Percentiles rank a stretch among this genome's conserved stretches.
These are phyloP conservation scores for Mucuna pruriens DNA, from an alignment of 306 rosid species.

Conservation along the genomic window DNA sequence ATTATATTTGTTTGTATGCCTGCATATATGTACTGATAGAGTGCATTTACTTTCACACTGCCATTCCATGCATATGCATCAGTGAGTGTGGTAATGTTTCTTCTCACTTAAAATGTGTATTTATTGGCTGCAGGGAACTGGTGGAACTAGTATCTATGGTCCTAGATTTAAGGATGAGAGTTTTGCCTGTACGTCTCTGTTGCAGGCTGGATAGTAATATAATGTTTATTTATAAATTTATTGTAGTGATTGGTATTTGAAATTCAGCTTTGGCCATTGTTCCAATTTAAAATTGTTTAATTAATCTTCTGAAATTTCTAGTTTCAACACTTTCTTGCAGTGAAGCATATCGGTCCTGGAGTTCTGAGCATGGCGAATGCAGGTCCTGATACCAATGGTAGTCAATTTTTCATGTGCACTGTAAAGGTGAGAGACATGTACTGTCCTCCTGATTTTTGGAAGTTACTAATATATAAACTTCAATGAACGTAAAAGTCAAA, in stretches of 20 bases:
- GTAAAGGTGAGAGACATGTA: constrained; percentile 65
- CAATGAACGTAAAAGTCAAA: not conserved
- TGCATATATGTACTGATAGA: not conserved
- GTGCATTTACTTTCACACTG: constrained; percentile 3
- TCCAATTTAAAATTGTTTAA: not conserved
- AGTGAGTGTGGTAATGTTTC: not conserved
- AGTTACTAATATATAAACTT: not conserved
- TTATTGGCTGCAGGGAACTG: constrained; percentile 81
- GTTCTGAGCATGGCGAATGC: constrained; percentile 98
- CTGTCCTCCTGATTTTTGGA: not conserved
- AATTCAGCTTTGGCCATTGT: not conserved
- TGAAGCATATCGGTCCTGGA: constrained; percentile 93
- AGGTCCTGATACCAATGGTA: constrained; percentile 88
- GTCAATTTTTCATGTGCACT: constrained; percentile 91
- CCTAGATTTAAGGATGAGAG: constrained; percentile 78
- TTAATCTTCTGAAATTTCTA: constrained; percentile 2
- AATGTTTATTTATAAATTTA: not conserved
- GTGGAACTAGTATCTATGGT: constrained; percentile 91
- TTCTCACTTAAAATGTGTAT: constrained; percentile 35
- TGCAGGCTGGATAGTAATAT: constrained; percentile 26
- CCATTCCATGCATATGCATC: constrained; percentile 12
- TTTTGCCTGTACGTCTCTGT: constrained; percentile 64
- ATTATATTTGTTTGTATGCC: constrained; percentile 20
- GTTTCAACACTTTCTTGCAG: constrained; percentile 57
- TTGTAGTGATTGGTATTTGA: constrained; percentile 11